Evolutionary conservation across 768 basidiomycete species (phyloP).

Genomic region (Lentinula sp.): DNA sequence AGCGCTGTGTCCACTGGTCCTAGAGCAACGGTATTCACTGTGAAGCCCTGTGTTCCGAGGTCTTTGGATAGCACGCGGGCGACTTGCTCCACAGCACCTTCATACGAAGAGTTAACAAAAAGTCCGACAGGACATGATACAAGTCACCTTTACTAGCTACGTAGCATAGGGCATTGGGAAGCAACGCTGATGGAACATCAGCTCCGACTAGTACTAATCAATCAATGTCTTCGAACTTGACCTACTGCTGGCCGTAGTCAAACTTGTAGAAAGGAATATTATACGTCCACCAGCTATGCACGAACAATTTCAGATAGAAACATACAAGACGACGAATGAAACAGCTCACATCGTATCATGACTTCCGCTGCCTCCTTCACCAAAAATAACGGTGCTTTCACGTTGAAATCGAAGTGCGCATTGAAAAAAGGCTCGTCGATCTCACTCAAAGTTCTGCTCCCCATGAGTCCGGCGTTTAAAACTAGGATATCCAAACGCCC

Average conservation of each 20-base stretch:
- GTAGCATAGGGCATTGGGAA: constrained; percentile 4
- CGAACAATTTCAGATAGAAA: neutral
- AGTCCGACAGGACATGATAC: neutral
- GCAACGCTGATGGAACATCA: neutral
- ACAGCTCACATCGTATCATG: constrained; percentile 35
- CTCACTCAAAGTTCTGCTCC: constrained; percentile 40
- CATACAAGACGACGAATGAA: neutral
- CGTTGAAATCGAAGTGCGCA: constrained; percentile 46
- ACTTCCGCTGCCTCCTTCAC: constrained; percentile 40
- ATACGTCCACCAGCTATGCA: constrained; percentile 44
- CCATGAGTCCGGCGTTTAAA: constrained; percentile 55
- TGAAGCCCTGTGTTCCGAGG: constrained; percentile 44
- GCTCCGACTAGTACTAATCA: neutral
- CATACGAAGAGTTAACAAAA: neutral
- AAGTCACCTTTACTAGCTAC: constrained; percentile 4
- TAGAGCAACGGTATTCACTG: constrained; percentile 52
- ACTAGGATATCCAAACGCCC: constrained; percentile 55
- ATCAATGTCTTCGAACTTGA: neutral
- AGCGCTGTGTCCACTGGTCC: constrained; percentile 51
- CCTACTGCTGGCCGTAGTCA: constrained; percentile 33
- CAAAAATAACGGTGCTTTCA: constrained; percentile 58
- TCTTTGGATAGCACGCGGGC: constrained; percentile 56
- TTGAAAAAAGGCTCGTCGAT: constrained; percentile 51
- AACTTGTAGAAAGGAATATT: constrained; percentile 51
- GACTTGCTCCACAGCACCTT: constrained; percentile 48